Evolutionary conservation across 257 asterid species (phyloP).

Genomic region (Solanum virginianum): DNA sequence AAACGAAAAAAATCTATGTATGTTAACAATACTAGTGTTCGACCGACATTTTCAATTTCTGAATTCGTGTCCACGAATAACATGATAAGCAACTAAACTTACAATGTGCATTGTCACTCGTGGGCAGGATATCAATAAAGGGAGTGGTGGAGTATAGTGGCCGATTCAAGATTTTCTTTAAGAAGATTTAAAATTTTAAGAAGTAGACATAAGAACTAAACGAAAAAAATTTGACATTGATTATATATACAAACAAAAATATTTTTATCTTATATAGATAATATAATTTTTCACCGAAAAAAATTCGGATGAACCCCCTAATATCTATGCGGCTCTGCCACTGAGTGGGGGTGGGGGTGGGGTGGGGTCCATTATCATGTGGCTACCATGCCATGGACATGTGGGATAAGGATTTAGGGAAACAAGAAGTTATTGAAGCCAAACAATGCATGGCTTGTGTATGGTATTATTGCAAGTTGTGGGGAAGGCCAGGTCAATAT

Average conservation of each 20-base stretch:
- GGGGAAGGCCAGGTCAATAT: background rate
- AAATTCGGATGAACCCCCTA: too few species aligned
- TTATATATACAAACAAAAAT: too few species aligned
- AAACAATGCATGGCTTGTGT: conserved; percentile 13
- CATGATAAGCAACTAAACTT: background rate
- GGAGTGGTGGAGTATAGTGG: background rate
- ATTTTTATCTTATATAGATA: too few species aligned
- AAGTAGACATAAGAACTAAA: too few species aligned
- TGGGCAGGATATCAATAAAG: background rate
- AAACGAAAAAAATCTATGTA: background rate
- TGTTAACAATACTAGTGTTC: too few species aligned
- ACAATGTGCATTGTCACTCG: background rate
- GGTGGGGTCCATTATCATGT: conserved; percentile 19
- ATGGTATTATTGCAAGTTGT: conserved; percentile 29
- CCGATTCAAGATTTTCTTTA: too few species aligned
- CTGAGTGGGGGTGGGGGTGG: background rate
- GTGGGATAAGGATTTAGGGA: conserved; percentile 11
- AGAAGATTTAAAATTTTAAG: too few species aligned
- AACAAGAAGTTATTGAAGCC: conserved; percentile 11
- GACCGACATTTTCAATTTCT: background rate
- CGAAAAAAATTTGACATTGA: too few species aligned
- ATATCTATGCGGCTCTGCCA: too few species aligned
- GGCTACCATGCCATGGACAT: conserved; percentile 19
- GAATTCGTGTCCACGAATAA: background rate
- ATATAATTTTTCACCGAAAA: too few species aligned